Conservation (phyloP, 139 green algal genomes). For the Coelastrella sp. region DNA sequence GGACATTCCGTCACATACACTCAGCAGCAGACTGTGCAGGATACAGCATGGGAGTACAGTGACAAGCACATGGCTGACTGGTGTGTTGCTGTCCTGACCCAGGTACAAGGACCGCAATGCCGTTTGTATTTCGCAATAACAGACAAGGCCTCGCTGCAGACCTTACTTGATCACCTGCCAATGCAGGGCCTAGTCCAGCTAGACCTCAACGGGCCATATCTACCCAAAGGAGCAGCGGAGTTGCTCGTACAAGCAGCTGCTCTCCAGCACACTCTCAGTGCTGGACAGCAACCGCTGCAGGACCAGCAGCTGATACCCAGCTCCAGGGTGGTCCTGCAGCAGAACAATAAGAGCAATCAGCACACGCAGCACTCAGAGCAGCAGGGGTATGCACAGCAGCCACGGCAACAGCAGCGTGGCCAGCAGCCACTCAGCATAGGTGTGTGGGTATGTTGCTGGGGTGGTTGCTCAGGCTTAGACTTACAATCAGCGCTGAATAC, state of each 20-base stretch:
- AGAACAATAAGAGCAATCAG: neutral
- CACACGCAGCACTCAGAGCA: too few relatives aligned
- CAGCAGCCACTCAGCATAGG: constrained; percentile 12
- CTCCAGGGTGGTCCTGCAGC: neutral
- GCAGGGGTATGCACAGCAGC: too few relatives aligned
- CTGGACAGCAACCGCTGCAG: constrained; percentile 16
- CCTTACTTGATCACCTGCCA: constrained; percentile 1
- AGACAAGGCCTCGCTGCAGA: constrained; percentile 12
- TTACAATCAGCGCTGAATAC: neutral
- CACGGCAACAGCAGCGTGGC: neutral
- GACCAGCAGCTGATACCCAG: neutral
- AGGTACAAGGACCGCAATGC: constrained; percentile 24
- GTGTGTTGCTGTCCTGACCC: neutral
- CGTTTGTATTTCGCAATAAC: constrained; percentile 28
- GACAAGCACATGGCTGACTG: neutral
- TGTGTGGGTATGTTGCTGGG: constrained; percentile 44
- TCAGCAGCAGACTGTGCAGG: too few relatives aligned
- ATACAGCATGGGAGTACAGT: too few relatives aligned
- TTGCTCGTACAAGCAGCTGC: neutral
- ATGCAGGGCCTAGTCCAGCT: neutral
- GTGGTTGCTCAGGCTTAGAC: constrained; percentile 17
- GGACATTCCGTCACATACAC: too few relatives aligned
- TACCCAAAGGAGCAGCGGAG: neutral
- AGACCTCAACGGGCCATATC: constrained; percentile 30
- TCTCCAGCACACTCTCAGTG: neutral